Evolutionary conservation across 1,139 yeast species (phyloP).

Genomic region (Yamadazyma diospyri): DNA sequence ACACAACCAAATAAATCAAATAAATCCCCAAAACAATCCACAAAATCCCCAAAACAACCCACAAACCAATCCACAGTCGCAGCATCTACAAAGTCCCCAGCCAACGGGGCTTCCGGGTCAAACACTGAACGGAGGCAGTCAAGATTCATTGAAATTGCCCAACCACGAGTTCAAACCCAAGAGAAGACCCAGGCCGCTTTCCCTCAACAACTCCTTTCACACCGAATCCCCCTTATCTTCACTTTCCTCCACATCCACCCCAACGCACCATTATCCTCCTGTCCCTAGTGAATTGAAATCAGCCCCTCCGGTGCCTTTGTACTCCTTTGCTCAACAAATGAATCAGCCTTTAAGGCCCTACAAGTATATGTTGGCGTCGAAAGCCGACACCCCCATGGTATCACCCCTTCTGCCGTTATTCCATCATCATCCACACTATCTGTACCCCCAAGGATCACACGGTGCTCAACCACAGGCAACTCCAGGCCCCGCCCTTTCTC

Average conservation of each 20-base stretch:
- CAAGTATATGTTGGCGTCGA: slow-evolving; percentile 1
- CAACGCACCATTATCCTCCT: slow-evolving; percentile 6
- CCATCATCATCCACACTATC: slow-evolving; percentile 22
- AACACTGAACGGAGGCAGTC: too few relatives aligned
- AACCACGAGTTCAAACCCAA: slow-evolving; percentile 35
- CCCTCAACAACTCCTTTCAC: slow-evolving; percentile 32
- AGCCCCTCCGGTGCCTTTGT: slow-evolving; percentile 17
- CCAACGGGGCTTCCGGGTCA: too few relatives aligned
- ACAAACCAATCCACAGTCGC: slow-evolving; percentile 3
- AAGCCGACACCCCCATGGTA: slow-evolving; percentile 26
- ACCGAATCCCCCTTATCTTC: slow-evolving; percentile 14
- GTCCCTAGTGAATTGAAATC: slow-evolving; percentile 11
- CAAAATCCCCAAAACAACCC: background rate
- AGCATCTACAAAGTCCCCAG: slow-evolving; percentile 6
- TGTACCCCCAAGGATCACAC: slow-evolving; percentile 1
- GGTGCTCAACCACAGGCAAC: background rate
- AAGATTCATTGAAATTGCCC: slow-evolving; percentile 22
- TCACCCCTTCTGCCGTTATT: slow-evolving; percentile 43
- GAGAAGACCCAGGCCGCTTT: slow-evolving; percentile 41
- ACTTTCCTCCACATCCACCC: slow-evolving; percentile 15
- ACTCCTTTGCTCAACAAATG: slow-evolving; percentile 14
- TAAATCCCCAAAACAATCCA: too few relatives aligned
- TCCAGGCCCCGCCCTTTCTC: background rate
- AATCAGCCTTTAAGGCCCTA: slow-evolving; percentile 9
- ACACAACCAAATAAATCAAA: background rate